Evolutionary conservation across 2,329 filamentous ascomycete species (phyloP).

Genomic region (Dendryphion nanum): DNA sequence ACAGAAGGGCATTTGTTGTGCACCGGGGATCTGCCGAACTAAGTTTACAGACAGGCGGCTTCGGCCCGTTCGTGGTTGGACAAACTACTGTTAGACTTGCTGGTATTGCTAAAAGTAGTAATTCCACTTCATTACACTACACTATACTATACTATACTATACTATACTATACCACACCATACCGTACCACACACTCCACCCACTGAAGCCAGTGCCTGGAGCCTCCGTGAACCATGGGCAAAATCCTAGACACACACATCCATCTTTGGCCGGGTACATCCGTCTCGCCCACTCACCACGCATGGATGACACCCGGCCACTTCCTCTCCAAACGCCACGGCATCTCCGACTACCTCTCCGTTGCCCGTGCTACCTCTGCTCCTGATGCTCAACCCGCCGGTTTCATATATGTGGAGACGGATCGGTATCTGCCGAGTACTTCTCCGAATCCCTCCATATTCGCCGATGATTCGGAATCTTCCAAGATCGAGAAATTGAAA

Average conservation of each 20-base stretch:
- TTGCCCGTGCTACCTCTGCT: constrained; percentile 6
- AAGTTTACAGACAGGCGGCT: too few species aligned
- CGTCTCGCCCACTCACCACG: constrained; percentile 59
- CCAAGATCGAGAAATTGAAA: constrained; percentile 20
- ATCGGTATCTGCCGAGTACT: constrained; percentile 51
- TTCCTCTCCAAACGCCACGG: constrained; percentile 65
- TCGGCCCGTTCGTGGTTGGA: too few species aligned
- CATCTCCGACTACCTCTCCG: constrained; percentile 57
- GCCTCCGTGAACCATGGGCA: neutral
- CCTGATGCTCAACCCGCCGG: constrained; percentile 42
- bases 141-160: too few species aligned
- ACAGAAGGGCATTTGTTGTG: too few species aligned
- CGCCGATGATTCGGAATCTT: neutral
- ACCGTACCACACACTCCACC: too few species aligned
- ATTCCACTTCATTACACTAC: too few species aligned
- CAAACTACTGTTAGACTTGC: too few species aligned
- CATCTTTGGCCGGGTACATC: constrained; percentile 75
- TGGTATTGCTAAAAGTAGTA: too few species aligned
- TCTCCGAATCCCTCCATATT: neutral
- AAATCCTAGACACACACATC: constrained; percentile 82
- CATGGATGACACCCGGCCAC: constrained; percentile 61
- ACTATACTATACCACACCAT: too few species aligned
- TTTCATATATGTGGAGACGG: constrained; percentile 81
- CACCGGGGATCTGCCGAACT: too few species aligned
- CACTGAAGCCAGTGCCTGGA: too few species aligned